Evolutionary conservation across 1,284 basidiomycete species (phyloP).

Genomic region (Golubevia pallescens): DNA sequence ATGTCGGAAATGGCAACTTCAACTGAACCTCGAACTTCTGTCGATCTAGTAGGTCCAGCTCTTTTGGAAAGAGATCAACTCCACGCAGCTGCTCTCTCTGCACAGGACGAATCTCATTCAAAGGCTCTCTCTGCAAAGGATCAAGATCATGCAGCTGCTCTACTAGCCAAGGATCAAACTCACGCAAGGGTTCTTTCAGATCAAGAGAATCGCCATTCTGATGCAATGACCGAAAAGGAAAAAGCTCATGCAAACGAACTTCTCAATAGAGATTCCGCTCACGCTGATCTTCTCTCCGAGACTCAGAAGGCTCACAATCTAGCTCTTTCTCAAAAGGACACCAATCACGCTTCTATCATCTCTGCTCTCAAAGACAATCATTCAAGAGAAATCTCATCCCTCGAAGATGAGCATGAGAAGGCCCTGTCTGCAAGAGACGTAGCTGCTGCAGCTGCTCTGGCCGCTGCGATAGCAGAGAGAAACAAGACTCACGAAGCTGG

Average conservation of each 20-base stretch:
- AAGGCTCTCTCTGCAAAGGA: slow-evolving; percentile 12
- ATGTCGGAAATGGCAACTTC: slow-evolving; percentile 10
- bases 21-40: slow-evolving; percentile 26
- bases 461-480: slow-evolving; percentile 24
- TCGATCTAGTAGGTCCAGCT: slow-evolving; percentile 30
- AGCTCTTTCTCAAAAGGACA: neutral
- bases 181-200: slow-evolving; percentile 6
- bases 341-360: slow-evolving; percentile 22
- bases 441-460: slow-evolving; percentile 18
- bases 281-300: slow-evolving; percentile 5
- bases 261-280: slow-evolving; percentile 1
- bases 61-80: slow-evolving; percentile 22
- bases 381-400: slow-evolving; percentile 17
- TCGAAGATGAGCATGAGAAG: slow-evolving; percentile 22
- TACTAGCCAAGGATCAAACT: slow-evolving; percentile 12
- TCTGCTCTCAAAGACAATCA: slow-evolving; percentile 23
- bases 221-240: slow-evolving; percentile 1
- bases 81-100: slow-evolving; percentile 14
- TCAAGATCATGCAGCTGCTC: slow-evolving; percentile 15
- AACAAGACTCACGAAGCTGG: slow-evolving; percentile 34
- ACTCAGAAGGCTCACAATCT: neutral
- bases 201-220: neutral
- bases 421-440: slow-evolving; percentile 11
- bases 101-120: slow-evolving; percentile 19
- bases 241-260: neutral